Evolutionary conservation across 2,329 filamentous ascomycete genomes (phyloP).

Genomic region (Penicillium digitatum): DNA sequence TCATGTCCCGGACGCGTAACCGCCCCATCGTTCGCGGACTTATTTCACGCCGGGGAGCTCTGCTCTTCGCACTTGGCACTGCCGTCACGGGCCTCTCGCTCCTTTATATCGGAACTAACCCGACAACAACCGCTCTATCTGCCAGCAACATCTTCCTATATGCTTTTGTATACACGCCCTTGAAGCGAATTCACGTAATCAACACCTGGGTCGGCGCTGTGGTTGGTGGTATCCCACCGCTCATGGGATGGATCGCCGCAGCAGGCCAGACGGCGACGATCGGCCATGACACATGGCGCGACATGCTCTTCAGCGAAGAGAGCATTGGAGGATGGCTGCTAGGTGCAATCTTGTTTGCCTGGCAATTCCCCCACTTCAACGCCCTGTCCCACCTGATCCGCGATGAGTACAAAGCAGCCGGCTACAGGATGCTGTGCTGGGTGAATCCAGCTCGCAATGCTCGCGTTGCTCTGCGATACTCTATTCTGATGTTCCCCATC

Average conservation of each 20-base stretch:
- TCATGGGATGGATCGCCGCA: constrained; percentile 98
- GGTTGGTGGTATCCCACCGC: constrained; percentile 85
- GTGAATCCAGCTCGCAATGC: constrained; percentile 80
- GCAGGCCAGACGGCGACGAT: constrained; percentile 77
- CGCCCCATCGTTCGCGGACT: constrained; percentile 80
- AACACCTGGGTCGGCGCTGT: constrained; percentile 96
- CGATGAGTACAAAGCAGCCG: constrained; percentile 75
- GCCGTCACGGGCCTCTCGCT: constrained; percentile 66
- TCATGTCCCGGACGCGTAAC: constrained; percentile 91
- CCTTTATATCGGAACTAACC: constrained; percentile 87
- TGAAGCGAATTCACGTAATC: constrained; percentile 78
- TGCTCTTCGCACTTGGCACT: constrained; percentile 72
- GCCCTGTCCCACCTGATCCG: constrained; percentile 82
- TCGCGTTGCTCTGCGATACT: constrained; percentile 84
- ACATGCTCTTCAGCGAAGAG: constrained; percentile 68
- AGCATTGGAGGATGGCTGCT: constrained; percentile 82
- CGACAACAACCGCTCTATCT: constrained; percentile 82
- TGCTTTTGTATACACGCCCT: constrained; percentile 84
- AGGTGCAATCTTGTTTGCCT: constrained; percentile 78
- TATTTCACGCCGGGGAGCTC: constrained; percentile 65
- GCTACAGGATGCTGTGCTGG: constrained; percentile 74
- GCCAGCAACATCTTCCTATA: constrained; percentile 83
- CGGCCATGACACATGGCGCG: constrained; percentile 68
- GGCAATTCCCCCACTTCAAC: constrained; percentile 99
- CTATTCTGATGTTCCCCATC: constrained; percentile 77